Evolutionary conservation across 257 asterid species (phyloP).

Genomic region (Salvia splendens): DNA sequence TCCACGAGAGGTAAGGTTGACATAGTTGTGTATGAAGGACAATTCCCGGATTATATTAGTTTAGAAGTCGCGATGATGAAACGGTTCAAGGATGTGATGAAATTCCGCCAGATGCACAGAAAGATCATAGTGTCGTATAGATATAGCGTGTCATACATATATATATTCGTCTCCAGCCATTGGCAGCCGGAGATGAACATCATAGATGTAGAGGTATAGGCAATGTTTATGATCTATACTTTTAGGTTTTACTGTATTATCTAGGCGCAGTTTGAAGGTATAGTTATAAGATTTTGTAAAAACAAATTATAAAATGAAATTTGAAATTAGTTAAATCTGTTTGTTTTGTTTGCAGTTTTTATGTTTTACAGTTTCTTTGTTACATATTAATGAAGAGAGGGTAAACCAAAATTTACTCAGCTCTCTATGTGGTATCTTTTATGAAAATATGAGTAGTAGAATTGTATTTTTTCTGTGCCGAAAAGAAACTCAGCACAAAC

Average conservation of each 20-base stretch:
- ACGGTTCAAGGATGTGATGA: neutral
- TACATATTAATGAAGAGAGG: too few species aligned
- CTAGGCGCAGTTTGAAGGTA: neutral
- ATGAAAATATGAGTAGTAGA: too few species aligned
- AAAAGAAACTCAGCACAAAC: too few species aligned
- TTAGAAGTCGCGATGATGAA: slow-evolving; percentile 53
- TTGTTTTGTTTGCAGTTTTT: too few species aligned
- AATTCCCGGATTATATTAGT: slow-evolving; percentile 66
- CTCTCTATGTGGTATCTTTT: too few species aligned
- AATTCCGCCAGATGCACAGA: too few species aligned
- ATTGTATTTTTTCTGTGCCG: too few species aligned
- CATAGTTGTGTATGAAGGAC: slow-evolving; percentile 43
- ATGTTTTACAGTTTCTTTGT: too few species aligned
- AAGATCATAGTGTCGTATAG: slow-evolving; percentile 37
- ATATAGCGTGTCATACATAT: neutral
- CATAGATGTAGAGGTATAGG: slow-evolving; percentile 15
- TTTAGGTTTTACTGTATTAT: slow-evolving; percentile 6
- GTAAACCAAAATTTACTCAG: too few species aligned
- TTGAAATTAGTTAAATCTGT: neutral
- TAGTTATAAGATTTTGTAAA: slow-evolving; percentile 34
- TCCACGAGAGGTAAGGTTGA: slow-evolving; percentile 47
- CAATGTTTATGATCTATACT: neutral
- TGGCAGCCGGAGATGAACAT: slow-evolving; percentile 26
- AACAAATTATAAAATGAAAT: slow-evolving; percentile 16
- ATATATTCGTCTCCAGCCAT: slow-evolving; percentile 24